Evolutionary conservation across 768 basidiomycete genomes (phyloP), one percentile per base, ranked within the genome.

Genomic region (Fomitopsis serialis): DNA sequence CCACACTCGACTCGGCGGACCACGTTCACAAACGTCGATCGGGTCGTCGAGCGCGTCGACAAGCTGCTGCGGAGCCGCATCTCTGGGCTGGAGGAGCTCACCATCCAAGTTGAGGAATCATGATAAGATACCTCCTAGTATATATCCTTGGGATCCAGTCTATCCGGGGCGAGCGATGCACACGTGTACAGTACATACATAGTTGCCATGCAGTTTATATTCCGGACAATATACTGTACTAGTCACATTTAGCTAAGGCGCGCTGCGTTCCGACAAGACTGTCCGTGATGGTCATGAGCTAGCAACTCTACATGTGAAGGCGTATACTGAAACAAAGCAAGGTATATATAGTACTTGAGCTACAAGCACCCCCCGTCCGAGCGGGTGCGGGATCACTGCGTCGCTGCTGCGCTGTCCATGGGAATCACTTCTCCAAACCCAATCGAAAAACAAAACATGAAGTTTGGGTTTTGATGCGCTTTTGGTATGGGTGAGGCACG

Each of bases 11-110:
- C 64, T 56, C 67, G 68, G 56, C 69, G 72, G 21, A 71, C 71
- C 40, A 79, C 80, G 17, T 85, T 80, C 67, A 72, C 79, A 22
- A 79, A 80, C 60, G 64, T 85, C 25, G 89, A 95, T 55, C 77
- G 80, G 44, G 85, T 94, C 13, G 79, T 89, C 17, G 81, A 84
- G 63, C 75, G 82, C 27, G 93, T 98, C 5, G 83, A 95, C 63
- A 70, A 74, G 21, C 68, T 90, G 34, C 63, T 99, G 58, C 79
- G 85, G 61, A 73, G 77, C 59, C 78, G 77, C 59, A 92, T 99
- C 65, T 73, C 78, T 8, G 93, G 92, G 34, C 69, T 99, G 40
- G 87, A 89, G 58, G 92, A 98, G 70, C 69, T 99, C 54, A 91
- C 89, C 2, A 86, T 99, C 59, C 96, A 99, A 69, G 58, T 61